Evolutionary conservation across 164 flowering plant genomes (phyloP).

Genomic region (Annona cherimola): DNA sequence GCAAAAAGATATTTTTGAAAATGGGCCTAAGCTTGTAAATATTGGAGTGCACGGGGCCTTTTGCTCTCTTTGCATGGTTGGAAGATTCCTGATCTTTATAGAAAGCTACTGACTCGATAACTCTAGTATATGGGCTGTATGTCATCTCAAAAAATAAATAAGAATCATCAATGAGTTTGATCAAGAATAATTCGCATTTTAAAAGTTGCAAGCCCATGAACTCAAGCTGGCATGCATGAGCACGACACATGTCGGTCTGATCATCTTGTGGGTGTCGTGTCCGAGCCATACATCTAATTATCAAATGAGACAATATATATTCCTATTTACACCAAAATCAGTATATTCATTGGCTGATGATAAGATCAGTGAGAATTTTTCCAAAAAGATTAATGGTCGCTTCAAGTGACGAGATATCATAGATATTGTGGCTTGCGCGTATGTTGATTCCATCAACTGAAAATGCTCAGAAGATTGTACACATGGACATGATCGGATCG

Average conservation of each 20-base stretch:
- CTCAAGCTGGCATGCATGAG: background rate
- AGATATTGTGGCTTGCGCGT: too few relatives aligned
- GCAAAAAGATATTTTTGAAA: constrained; percentile 5
- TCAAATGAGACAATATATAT: too few relatives aligned
- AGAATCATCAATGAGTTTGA: background rate
- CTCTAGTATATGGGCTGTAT: background rate
- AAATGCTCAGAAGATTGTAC: too few relatives aligned
- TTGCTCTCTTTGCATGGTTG: constrained; percentile 20
- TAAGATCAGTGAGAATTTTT: too few relatives aligned
- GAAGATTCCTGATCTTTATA: constrained; percentile 31
- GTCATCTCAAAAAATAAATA: background rate
- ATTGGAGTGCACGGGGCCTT: background rate
- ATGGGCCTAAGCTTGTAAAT: constrained; percentile 8
- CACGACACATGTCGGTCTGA: background rate
- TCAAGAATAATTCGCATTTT: background rate
- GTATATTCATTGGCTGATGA: too few relatives aligned
- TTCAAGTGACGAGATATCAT: too few relatives aligned
- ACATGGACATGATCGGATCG: too few relatives aligned
- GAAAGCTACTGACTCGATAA: constrained; percentile 28
- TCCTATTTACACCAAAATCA: too few relatives aligned
- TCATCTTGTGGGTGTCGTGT: background rate
- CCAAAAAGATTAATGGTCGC: too few relatives aligned
- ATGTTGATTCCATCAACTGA: too few relatives aligned
- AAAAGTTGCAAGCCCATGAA: background rate
- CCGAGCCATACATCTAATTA: background rate